Base-by-base conservation (phyloP, 371 early-diverging fungal genomes). In the Mucor sp. region DNA sequence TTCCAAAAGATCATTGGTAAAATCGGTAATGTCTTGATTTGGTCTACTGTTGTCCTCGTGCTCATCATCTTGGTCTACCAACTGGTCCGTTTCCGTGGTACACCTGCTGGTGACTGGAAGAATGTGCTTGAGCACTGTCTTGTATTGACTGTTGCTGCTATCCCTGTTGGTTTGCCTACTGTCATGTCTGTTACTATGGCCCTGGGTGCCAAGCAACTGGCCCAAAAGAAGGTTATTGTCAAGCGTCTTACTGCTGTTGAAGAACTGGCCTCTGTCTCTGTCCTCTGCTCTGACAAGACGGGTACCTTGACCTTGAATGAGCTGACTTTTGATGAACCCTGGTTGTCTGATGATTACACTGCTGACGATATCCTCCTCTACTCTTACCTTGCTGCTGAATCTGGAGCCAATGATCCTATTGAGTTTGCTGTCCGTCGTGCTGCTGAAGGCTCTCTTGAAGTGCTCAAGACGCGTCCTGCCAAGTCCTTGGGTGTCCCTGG, bases 151-250 rank as follows among this genome's bases (percentile, higher is more conserved):
- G 68, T 72, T 1, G 6, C 41, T 59, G 68, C 68, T 63, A 97
- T 98, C 69, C 99, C 99, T 17, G 95, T 98, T 59, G 96, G 95
- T 72, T 85, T 97, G 30, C 97, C 95, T 5, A 95, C 98, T 4
- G 96, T 97, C 58, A 89, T 97, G 86, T 91, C 95, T 7, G 96
- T 96, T 27, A 97, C 97, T 47, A 95, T 97, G 94, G 97, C 97
- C 0, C 90, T 96, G 27, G 97, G 97, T 53, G 94, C 97, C 30
- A 87, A 90, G 63, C 88, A 94, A 69, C 86, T 98, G 58, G 95
- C 98, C 6, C 85, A 88, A 27, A 93, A 94, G 76, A 77, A 95
- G 77, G 98, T 96, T 39, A 96, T 98, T 81, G 95, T 98, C 66
- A 95, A 96, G 77, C 90, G 95, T 62, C 81, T 98, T 19, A 91